A percentile compares a stretch with the other conserved stretches of the same genome.
phyloP scores from a whole-genome alignment of 2,329 filamentous ascomycete species.

The Didymella arachidicola region DNA sequence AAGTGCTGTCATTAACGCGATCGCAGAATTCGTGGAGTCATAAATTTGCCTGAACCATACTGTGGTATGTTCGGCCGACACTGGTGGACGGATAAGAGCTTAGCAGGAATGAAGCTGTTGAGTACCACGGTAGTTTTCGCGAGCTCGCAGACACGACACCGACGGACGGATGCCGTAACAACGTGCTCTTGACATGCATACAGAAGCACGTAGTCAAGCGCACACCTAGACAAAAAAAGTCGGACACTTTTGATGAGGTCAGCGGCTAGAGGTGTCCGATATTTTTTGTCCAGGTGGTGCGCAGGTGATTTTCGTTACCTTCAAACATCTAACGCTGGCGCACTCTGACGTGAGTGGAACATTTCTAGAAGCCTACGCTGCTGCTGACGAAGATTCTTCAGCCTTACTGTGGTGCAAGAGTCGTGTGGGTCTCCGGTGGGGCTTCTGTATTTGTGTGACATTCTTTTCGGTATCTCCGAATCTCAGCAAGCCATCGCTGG shows the following conservation, averaged over 20 bases:
- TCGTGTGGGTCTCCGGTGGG: conserved; percentile 21
- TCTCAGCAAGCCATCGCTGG: neutral
- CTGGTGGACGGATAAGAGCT: conserved; percentile 1
- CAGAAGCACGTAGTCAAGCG: conserved; percentile 13
- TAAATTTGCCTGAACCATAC: conserved; percentile 3
- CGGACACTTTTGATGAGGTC: too few relatives aligned
- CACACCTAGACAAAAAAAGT: too few relatives aligned
- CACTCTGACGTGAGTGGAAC: conserved; percentile 31
- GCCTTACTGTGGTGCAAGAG: conserved; percentile 28
- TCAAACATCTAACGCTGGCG: conserved; percentile 6
- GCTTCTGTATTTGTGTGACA: conserved; percentile 14
- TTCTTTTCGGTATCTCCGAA: conserved; percentile 8
- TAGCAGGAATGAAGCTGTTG: conserved; percentile 5
- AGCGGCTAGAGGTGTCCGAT: too few relatives aligned
- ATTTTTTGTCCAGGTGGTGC: too few relatives aligned
- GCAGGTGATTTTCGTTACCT: conserved; percentile 4
- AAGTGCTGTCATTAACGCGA: conserved; percentile 5
- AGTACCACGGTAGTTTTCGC: conserved; percentile 8
- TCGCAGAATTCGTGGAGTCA: conserved; percentile 3
- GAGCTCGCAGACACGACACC: neutral
- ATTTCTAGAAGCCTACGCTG: conserved; percentile 13
- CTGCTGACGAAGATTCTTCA: conserved; percentile 27
- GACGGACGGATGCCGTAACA: conserved; percentile 6
- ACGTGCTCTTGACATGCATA: conserved; percentile 1
- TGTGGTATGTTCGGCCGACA: conserved; percentile 3